Conservation (phyloP, 78 protist species). For the Andalucia godoyi region DNA sequence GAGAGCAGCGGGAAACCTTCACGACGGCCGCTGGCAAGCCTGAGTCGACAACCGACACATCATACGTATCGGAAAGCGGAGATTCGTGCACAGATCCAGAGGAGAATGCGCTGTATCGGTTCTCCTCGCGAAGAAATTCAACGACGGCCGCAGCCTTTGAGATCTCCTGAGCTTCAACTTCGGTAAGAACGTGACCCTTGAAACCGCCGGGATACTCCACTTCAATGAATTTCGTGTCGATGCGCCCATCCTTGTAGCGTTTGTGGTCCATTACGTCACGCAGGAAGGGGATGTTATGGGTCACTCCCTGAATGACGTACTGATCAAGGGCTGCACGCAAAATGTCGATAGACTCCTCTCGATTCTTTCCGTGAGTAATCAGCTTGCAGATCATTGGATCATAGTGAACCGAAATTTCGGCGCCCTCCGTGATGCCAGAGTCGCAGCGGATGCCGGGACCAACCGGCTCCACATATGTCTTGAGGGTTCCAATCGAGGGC, state of each 20-base stretch:
- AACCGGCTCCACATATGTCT: constrained; percentile 30
- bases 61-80: too few species aligned
- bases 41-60: too few species aligned
- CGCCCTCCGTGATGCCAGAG: constrained; percentile 68
- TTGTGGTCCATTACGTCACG: constrained; percentile 62
- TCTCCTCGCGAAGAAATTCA: too few species aligned
- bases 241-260: constrained; percentile 51
- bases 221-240: constrained; percentile 74
- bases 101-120: too few species aligned
- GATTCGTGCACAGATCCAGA: too few species aligned
- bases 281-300: constrained; percentile 80
- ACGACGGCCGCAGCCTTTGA: constrained; percentile 11
- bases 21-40: too few species aligned
- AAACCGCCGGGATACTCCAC: constrained; percentile 81
- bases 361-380: constrained; percentile 57
- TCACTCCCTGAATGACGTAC: constrained; percentile 69
- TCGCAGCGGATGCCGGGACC: constrained; percentile 44
- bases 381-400: constrained; percentile 96
- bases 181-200: constrained; percentile 40
- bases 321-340: constrained; percentile 73
- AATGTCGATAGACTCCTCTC: constrained; percentile 22
- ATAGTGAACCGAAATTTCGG: constrained; percentile 85
- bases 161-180: constrained; percentile 12
- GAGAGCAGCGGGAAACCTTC: too few species aligned
- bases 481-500: constrained; percentile 72